Base-by-base conservation (phyloP, 2,329 filamentous ascomycete species). In the Calonectria montana region DNA sequence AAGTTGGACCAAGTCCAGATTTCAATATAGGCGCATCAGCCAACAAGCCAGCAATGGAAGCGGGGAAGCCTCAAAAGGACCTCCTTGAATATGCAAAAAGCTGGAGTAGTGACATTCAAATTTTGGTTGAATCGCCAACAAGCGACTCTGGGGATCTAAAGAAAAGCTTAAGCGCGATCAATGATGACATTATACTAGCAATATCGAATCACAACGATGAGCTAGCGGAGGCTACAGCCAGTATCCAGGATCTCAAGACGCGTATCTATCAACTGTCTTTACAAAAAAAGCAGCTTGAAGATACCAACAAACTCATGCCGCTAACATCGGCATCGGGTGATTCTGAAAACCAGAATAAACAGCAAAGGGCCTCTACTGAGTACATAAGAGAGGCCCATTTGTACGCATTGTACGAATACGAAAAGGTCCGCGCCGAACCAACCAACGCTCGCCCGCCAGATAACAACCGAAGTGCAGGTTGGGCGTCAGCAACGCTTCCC, bases 71-170 rank as follows among this genome's bases (percentile, higher is more conserved):
- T 37, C 31, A n/a, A 5, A 59, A 39, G 21, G 39, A 29, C 18
- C 12, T 64, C n/a, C n/a, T 64, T 31, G 13, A 48, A 23, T 35
- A 5, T 27, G 61, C 27, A 21, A 47, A 27, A 21, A 16, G 27
- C 23, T 64, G 61, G 61, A 35, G 68, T 23, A 25, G 57, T 2
- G 23, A 16, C 23, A 47, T 76, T 23, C 31, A 57, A 64, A 15
- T 16, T 4, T 39, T 77, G 21, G 23, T 67, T 9, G 15, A 21
- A 59, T 35, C 25, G 43, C 64, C 37, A 41, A 31, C 43, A 45
- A 39, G 15, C 41, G 61, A 64, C 18, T 18, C 4, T 16, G 18
- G 25, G 18, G 59, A 55, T 37, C 25, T 69, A 12, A 59, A 23
- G 50, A 39, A 5, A 7, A 25, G 18, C 6, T 29, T 68, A 35